Evolutionary conservation across 1,139 yeast species (phyloP).

Genomic region (Trichomonascaceae sp.): DNA sequence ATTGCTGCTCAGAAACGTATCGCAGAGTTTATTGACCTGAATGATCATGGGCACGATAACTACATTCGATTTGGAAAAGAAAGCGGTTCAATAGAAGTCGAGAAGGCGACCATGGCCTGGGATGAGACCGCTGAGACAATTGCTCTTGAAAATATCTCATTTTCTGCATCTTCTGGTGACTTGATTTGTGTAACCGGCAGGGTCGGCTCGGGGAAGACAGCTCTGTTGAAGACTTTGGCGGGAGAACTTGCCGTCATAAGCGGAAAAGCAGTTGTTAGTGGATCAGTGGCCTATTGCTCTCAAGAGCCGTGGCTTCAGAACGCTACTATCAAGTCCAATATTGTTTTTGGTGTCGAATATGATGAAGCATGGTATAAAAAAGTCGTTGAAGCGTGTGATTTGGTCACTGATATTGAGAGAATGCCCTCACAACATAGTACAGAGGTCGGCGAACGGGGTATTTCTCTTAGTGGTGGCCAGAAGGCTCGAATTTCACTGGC

Average conservation of each 20-base stretch:
- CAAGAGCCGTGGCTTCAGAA: conserved; percentile 88
- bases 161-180: conserved; percentile 47
- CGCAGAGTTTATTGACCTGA: conserved; percentile 44
- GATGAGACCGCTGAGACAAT: conserved; percentile 24
- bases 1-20: conserved; percentile 55
- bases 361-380: conserved; percentile 50
- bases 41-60: conserved; percentile 45
- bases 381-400: conserved; percentile 59
- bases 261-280: conserved; percentile 44
- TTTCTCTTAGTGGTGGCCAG: conserved; percentile 89
- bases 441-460: conserved; percentile 90
- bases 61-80: conserved; percentile 33
- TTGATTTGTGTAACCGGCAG: conserved; percentile 62
- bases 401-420: conserved; percentile 59
- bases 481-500: conserved; percentile 84
- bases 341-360: conserved; percentile 58
- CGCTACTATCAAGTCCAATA: conserved; percentile 70
- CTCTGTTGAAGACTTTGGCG: conserved; percentile 54
- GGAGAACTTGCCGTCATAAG: conserved; percentile 50
- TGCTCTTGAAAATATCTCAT: conserved; percentile 43
- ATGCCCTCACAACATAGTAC: conserved; percentile 80
- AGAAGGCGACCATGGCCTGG: conserved; percentile 32
- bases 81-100: conserved; percentile 33
- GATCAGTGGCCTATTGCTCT: conserved; percentile 39
- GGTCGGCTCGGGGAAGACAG: conserved; percentile 68